Percentiles rank a stretch among this genome's conserved stretches.
phyloP scores from a whole-genome alignment of 805 yeast species.

The Schizosaccharomyces lindneri region DNA sequence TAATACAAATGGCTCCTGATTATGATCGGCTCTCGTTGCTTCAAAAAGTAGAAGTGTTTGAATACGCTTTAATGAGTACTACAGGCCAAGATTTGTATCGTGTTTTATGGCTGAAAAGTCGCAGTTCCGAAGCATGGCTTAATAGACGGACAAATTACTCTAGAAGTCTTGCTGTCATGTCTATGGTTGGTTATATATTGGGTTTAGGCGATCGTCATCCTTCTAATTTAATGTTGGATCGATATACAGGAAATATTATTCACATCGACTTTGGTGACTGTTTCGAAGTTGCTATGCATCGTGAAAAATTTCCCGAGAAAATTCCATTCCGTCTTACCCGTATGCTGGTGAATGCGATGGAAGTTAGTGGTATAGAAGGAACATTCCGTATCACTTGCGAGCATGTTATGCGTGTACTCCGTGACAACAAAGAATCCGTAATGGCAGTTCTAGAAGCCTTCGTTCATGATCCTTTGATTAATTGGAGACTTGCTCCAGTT shows the following conservation, averaged over 20 bases:
- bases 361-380: slow-evolving; percentile 94
- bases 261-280: slow-evolving; percentile 98
- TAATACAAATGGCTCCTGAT: slow-evolving; percentile 95
- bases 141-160: slow-evolving; percentile 93
- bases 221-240: slow-evolving; percentile 79
- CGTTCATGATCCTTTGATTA: slow-evolving; percentile 92
- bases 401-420: slow-evolving; percentile 78
- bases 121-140: slow-evolving; percentile 92
- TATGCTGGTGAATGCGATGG: slow-evolving; percentile 96
- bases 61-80: slow-evolving; percentile 83
- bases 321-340: slow-evolving; percentile 92
- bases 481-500: slow-evolving; percentile 60
- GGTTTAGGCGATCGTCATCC: slow-evolving; percentile 98
- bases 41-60: slow-evolving; percentile 89
- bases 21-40: slow-evolving; percentile 70
- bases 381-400: slow-evolving; percentile 89
- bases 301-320: slow-evolving; percentile 94
- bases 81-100: slow-evolving; percentile 89
- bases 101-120: slow-evolving; percentile 85
- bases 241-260: slow-evolving; percentile 81
- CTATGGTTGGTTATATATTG: slow-evolving; percentile 86
- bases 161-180: slow-evolving; percentile 89
- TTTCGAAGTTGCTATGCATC: slow-evolving; percentile 86
- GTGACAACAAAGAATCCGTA: slow-evolving; percentile 83
- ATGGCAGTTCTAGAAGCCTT: slow-evolving; percentile 96